Conservation (phyloP, 495 filamentous ascomycete genomes). For the Penicillium simplicissimum region DNA sequence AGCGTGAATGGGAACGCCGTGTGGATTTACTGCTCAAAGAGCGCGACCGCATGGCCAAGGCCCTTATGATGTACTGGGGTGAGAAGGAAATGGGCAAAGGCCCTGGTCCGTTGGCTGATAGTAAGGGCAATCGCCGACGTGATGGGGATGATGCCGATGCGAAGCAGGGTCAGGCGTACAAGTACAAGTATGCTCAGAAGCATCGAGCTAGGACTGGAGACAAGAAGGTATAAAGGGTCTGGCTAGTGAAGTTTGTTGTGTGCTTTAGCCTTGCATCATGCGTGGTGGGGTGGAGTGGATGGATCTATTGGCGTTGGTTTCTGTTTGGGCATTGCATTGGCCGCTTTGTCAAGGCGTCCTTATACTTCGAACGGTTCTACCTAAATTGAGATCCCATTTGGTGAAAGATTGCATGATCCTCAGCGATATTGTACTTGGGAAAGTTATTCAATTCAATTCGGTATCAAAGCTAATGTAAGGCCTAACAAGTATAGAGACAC, state of each 20-base stretch:
- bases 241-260: neutral
- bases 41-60: slow-evolving; percentile 54
- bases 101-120: slow-evolving; percentile 18
- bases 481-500: neutral
- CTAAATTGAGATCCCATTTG: neutral
- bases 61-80: slow-evolving; percentile 50
- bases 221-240: slow-evolving; percentile 15
- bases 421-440: no score
- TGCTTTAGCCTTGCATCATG: slow-evolving; percentile 2
- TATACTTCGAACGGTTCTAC: neutral
- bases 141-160: slow-evolving; percentile 24
- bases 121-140: slow-evolving; percentile 29
- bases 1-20: slow-evolving; percentile 53
- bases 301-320: slow-evolving; percentile 1
- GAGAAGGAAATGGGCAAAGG: slow-evolving; percentile 47
- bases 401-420: no score
- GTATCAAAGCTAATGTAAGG: slow-evolving; percentile 6
- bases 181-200: slow-evolving; percentile 44
- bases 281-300: neutral
- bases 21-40: slow-evolving; percentile 57
- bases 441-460: neutral
- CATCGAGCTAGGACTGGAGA: slow-evolving; percentile 23
- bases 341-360: neutral
- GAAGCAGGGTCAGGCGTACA: slow-evolving; percentile 44
- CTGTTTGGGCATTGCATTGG: neutral